Evolutionary conservation across 768 basidiomycete genomes (phyloP).

Genomic region (Kwoniella dendrophila): DNA sequence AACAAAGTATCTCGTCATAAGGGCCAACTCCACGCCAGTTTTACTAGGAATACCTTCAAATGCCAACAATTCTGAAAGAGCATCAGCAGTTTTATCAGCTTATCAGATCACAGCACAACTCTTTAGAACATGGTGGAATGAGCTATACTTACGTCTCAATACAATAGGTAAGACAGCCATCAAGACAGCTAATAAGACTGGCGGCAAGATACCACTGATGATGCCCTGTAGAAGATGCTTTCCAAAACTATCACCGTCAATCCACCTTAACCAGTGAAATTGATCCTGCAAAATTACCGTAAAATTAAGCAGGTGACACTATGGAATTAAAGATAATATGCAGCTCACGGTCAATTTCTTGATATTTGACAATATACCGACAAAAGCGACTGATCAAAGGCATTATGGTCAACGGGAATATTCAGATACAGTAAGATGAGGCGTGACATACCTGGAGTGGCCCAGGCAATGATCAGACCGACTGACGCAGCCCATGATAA

Average conservation of each 20-base stretch:
- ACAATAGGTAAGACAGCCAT: constrained; percentile 87
- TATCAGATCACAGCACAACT: too few species aligned
- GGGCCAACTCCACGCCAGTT: constrained; percentile 78
- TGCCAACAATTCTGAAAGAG: constrained; percentile 64
- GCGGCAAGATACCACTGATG: constrained; percentile 84
- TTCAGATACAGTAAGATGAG: neutral
- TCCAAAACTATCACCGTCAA: constrained; percentile 55
- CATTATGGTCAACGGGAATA: neutral
- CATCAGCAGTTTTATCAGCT: neutral
- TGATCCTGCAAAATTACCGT: constrained; percentile 48
- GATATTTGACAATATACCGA: constrained; percentile 84
- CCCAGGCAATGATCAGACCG: constrained; percentile 82
- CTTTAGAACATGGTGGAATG: neutral
- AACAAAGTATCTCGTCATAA: constrained; percentile 90
- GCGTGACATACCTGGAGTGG: constrained; percentile 68
- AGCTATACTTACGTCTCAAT: constrained; percentile 65
- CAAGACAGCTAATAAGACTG: constrained; percentile 81
- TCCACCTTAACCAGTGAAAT: constrained; percentile 77
- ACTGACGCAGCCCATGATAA: constrained; percentile 75
- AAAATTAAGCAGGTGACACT: neutral
- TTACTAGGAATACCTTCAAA: constrained; percentile 89
- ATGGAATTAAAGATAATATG: neutral
- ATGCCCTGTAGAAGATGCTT: constrained; percentile 68
- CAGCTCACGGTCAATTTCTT: constrained; percentile 62
- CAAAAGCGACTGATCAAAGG: constrained; percentile 67